These are phyloP conservation scores for Panicum hallii DNA, from an alignment of 202 grass and related monocot genomes.

Conservation along the genomic window DNA sequence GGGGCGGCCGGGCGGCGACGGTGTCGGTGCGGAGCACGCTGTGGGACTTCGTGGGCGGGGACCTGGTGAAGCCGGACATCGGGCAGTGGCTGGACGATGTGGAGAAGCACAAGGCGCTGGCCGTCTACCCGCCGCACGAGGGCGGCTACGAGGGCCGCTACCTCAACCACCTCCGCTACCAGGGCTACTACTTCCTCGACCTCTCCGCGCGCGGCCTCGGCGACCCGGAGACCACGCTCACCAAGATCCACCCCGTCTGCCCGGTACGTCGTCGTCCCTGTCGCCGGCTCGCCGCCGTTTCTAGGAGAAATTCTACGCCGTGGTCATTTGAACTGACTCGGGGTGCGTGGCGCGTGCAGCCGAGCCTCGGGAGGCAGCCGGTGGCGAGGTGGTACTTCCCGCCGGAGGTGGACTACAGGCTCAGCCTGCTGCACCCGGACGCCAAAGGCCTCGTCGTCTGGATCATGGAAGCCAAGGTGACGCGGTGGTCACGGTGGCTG, in stretches of 20 bases:
- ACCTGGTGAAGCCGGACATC: conserved; percentile 76
- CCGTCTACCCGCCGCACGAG: conserved; percentile 88
- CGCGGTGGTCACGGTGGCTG: neutral
- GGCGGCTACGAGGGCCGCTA: conserved; percentile 96
- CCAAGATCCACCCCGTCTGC: conserved; percentile 95
- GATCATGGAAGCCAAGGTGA: conserved; percentile 88
- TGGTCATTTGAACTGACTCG: neutral
- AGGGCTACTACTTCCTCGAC: conserved; percentile 93
- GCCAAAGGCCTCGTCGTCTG: conserved; percentile 90
- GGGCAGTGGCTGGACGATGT: conserved; percentile 78
- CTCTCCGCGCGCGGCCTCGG: conserved; percentile 82
- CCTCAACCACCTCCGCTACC: conserved; percentile 80
- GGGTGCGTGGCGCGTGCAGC: conserved; percentile 51
- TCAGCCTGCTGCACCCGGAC: conserved; percentile 80
- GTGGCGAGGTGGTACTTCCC: conserved; percentile 94
- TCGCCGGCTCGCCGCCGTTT: neutral
- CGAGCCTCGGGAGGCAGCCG: conserved; percentile 88
- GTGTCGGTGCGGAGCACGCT: conserved; percentile 49
- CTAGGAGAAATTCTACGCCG: no score
- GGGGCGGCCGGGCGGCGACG: neutral
- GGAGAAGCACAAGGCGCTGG: conserved; percentile 90
- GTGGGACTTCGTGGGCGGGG: conserved; percentile 75
- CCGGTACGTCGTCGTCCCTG: conserved; percentile 45
- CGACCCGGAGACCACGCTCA: conserved; percentile 84
- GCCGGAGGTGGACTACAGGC: conserved; percentile 94